A percentile compares a stretch with the other conserved stretches of the same genome.
Conservation (phyloP, 108 stramenopile species). For the Cyclotella cryptica region DNA sequence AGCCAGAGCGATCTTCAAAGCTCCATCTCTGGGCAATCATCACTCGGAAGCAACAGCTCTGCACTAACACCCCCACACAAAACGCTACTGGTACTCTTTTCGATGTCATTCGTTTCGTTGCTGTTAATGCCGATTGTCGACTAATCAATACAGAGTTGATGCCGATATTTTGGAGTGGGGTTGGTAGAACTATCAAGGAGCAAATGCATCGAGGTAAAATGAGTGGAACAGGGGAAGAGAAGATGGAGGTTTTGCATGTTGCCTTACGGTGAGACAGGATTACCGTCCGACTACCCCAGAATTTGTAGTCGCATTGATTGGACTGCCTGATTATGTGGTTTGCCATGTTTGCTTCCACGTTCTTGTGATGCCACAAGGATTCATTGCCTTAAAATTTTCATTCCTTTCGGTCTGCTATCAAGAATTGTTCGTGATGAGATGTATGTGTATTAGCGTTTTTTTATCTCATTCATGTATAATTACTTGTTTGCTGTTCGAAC, state of each 20-base stretch:
- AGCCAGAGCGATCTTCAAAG: not conserved
- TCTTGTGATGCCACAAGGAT: too few species aligned
- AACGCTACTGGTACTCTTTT: slow-evolving; percentile 39
- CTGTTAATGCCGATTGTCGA: slow-evolving; percentile 38
- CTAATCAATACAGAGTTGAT: slow-evolving; percentile 40
- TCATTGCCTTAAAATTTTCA: too few species aligned
- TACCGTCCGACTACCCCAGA: too few species aligned
- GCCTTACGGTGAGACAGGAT: slow-evolving; percentile 37
- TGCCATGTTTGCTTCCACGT: too few species aligned
- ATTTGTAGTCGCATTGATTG: too few species aligned
- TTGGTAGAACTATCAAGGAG: not conserved
- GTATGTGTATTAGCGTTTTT: too few species aligned
- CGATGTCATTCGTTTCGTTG: slow-evolving; percentile 38
- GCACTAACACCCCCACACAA: slow-evolving; percentile 37
- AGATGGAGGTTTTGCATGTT: slow-evolving; percentile 38
- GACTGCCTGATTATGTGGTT: too few species aligned
- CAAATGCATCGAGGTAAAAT: not conserved
- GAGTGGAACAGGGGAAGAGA: slow-evolving; percentile 6
- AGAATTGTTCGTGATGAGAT: too few species aligned
- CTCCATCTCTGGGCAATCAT: not conserved
- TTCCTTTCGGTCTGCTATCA: too few species aligned
- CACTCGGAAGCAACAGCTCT: not conserved
- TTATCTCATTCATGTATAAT: too few species aligned
- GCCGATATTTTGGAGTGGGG: slow-evolving; percentile 35
- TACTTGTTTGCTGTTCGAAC: too few species aligned